These are phyloP conservation scores for Daldinia loculata DNA, from an alignment of 495 filamentous ascomycete species.

Conservation along the genomic window DNA sequence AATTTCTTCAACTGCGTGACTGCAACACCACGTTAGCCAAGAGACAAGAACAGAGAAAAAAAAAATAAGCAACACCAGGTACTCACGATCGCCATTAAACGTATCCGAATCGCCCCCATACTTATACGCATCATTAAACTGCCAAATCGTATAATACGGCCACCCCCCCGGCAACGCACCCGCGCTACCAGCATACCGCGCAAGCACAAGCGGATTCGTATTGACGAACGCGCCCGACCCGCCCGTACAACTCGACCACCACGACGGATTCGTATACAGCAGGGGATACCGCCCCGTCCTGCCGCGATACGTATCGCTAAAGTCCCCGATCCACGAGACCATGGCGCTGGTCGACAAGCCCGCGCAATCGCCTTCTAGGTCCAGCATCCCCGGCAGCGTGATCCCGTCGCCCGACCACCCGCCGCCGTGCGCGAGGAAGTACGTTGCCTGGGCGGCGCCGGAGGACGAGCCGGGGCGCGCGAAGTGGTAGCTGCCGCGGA, in stretches of 20 bases:
- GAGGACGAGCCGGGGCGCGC: slow-evolving; percentile 61
- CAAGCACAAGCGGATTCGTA: slow-evolving; percentile 67
- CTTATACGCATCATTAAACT: slow-evolving; percentile 57
- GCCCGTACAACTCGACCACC: slow-evolving; percentile 71
- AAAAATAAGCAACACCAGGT: not conserved
- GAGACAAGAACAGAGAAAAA: not conserved
- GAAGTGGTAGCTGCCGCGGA: slow-evolving; percentile 73
- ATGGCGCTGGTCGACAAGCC: slow-evolving; percentile 62
- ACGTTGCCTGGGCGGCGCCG: slow-evolving; percentile 64
- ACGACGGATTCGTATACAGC: slow-evolving; percentile 67
- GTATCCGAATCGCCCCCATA: slow-evolving; percentile 63
- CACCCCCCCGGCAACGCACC: slow-evolving; percentile 68
- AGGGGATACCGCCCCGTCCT: slow-evolving; percentile 65
- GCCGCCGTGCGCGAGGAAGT: slow-evolving; percentile 68
- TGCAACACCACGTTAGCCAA: slow-evolving; percentile 13
- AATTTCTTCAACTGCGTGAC: slow-evolving; percentile 25
- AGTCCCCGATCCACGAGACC: slow-evolving; percentile 68
- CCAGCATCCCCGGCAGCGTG: slow-evolving; percentile 73
- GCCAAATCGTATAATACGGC: slow-evolving; percentile 69
- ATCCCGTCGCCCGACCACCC: slow-evolving; percentile 69
- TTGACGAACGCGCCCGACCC: slow-evolving; percentile 60
- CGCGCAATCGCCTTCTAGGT: slow-evolving; percentile 68
- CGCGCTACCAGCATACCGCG: slow-evolving; percentile 57
- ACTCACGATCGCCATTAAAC: slow-evolving; percentile 57
- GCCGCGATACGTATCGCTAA: slow-evolving; percentile 64